Conservation (phyloP, 1,284 basidiomycete species). For the Neolentinus lepideus region DNA sequence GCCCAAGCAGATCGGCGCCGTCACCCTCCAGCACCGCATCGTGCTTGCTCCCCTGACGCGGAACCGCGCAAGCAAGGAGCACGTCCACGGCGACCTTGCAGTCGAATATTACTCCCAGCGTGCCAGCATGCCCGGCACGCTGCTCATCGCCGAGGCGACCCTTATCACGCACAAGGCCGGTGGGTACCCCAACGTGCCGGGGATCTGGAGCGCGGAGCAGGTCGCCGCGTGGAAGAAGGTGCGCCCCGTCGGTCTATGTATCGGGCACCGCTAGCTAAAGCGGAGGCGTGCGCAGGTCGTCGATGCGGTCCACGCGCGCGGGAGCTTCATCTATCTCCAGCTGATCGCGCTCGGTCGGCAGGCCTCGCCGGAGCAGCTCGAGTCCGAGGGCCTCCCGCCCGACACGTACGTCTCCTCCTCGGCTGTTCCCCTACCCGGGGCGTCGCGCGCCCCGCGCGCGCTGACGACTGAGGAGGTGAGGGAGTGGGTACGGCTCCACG, state of each 20-base stretch:
- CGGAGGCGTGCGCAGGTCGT: conserved; percentile 15
- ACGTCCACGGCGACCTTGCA: conserved; percentile 16
- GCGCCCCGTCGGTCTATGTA: background rate
- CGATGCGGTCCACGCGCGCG: conserved; percentile 33
- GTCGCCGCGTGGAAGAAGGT: conserved; percentile 22
- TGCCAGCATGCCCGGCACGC: conserved; percentile 23
- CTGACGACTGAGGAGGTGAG: conserved; percentile 20
- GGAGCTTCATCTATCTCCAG: conserved; percentile 31
- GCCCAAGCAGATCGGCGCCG: background rate
- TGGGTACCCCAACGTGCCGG: conserved; percentile 15
- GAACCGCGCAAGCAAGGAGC: conserved; percentile 21
- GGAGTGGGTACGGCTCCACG: conserved; percentile 19
- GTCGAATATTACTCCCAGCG: conserved; percentile 26
- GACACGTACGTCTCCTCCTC: conserved; percentile 31
- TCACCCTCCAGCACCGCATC: conserved; percentile 16
- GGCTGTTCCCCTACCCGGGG: conserved; percentile 28
- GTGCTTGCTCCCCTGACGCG: conserved; percentile 27
- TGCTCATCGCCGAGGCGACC: conserved; percentile 25
- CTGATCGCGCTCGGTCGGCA: conserved; percentile 38
- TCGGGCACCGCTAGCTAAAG: background rate
- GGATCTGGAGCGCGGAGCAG: conserved; percentile 19
- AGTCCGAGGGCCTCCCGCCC: conserved; percentile 14
- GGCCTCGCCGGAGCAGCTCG: conserved; percentile 21
- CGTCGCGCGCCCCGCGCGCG: conserved; percentile 16
- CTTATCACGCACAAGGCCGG: conserved; percentile 16